Evolutionary conservation across 2,329 filamentous ascomycete genomes (phyloP).

Genomic region (Fusarium concolor): DNA sequence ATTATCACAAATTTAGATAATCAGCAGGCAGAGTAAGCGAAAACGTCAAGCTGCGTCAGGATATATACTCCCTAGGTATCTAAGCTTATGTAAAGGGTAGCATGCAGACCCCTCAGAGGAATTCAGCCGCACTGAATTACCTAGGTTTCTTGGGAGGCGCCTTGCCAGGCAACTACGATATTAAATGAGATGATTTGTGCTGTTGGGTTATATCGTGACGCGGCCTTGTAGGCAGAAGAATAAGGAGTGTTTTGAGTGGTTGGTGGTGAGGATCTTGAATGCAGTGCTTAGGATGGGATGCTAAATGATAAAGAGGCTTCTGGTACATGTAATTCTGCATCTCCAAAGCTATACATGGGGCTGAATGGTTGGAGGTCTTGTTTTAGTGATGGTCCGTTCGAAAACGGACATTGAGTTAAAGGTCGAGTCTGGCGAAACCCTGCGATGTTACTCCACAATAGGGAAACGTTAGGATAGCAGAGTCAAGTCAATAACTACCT

Average conservation of each 20-base stretch:
- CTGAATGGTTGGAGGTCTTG: no score
- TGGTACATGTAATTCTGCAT: no score
- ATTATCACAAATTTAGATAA: background rate
- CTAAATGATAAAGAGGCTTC: background rate
- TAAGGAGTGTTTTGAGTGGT: slow-evolving; percentile 48
- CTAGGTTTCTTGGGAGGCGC: background rate
- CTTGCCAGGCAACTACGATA: slow-evolving; percentile 19
- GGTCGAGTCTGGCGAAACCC: background rate
- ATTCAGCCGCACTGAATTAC: slow-evolving; percentile 1
- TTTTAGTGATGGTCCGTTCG: background rate
- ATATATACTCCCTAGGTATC: no score
- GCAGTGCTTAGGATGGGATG: background rate
- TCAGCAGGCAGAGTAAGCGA: background rate
- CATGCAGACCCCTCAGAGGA: background rate
- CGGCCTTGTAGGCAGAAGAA: slow-evolving; percentile 48
- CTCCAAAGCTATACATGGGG: background rate
- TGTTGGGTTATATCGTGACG: background rate
- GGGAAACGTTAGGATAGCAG: background rate
- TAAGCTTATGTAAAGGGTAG: background rate
- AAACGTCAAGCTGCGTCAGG: background rate
- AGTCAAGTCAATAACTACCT: no score
- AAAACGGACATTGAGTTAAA: background rate
- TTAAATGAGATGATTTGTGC: background rate
- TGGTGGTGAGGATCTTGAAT: background rate
- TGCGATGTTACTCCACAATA: background rate